phyloP scores from a whole-genome alignment of 257 asterid genomes.

The Plectranthus barbatus region DNA sequence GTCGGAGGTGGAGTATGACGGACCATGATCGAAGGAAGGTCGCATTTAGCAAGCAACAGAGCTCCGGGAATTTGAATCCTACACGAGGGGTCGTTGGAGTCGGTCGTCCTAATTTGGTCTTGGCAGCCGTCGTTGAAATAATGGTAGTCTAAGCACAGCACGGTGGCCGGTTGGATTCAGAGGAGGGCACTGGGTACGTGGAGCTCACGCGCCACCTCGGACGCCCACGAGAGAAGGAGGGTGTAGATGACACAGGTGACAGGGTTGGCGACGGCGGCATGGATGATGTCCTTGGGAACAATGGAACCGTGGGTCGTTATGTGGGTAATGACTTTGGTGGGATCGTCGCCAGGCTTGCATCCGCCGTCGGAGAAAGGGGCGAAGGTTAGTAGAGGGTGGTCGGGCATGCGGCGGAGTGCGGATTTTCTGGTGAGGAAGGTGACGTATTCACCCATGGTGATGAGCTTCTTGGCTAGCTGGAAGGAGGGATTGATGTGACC shows the following conservation, averaged over 20 bases:
- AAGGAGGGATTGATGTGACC: slow-evolving; percentile 75
- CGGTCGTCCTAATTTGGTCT: too few relatives aligned
- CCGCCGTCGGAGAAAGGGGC: slow-evolving; percentile 58
- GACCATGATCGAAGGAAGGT: slow-evolving; percentile 50
- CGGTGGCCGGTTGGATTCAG: slow-evolving; percentile 65
- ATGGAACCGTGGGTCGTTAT: slow-evolving; percentile 26
- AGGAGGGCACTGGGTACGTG: slow-evolving; percentile 46
- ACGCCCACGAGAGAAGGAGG: slow-evolving; percentile 48
- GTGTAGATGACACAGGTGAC: slow-evolving; percentile 40
- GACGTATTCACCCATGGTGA: slow-evolving; percentile 35
- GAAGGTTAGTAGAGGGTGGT: slow-evolving; percentile 30
- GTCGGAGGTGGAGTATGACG: slow-evolving; percentile 1
- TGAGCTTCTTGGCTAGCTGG: slow-evolving; percentile 40
- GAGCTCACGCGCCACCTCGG: slow-evolving; percentile 39
- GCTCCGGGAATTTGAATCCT: slow-evolving; percentile 36
- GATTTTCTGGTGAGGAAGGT: slow-evolving; percentile 38
- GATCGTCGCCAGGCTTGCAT: slow-evolving; percentile 13
- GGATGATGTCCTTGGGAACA: slow-evolving; percentile 17
- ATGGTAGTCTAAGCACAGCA: slow-evolving; percentile 36
- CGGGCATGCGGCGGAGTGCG: slow-evolving; percentile 33
- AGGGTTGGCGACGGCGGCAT: slow-evolving; percentile 27
- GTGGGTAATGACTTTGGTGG: slow-evolving; percentile 6
- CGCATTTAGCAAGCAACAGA: slow-evolving; percentile 30
- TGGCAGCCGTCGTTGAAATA: slow-evolving; percentile 49
- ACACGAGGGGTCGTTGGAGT: neutral